These are phyloP conservation scores for Trichoderma harzianum DNA, from an alignment of 2,329 filamentous ascomycete genomes.

Conservation along the genomic window DNA sequence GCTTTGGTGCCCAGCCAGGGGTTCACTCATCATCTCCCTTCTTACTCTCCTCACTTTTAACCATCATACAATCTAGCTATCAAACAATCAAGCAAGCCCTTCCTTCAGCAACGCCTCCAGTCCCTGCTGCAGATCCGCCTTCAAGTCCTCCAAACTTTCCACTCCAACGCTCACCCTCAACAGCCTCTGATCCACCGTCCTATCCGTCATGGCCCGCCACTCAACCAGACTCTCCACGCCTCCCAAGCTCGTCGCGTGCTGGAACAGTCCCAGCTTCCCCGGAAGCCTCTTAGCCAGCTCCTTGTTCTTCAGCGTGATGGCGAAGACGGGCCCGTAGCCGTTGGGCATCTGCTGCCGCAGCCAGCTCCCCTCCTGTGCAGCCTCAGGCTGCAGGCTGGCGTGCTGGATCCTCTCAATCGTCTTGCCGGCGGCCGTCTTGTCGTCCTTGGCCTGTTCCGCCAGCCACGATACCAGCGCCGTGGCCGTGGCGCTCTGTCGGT, in stretches of 20 bases:
- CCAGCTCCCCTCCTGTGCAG: conserved; percentile 62
- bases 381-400: conserved; percentile 71
- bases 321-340: conserved; percentile 87
- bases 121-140: conserved; percentile 66
- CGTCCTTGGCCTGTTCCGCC: conserved; percentile 42
- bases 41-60: background rate
- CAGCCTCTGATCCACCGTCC: conserved; percentile 65
- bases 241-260: conserved; percentile 90
- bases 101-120: conserved; percentile 51
- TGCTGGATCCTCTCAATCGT: conserved; percentile 65
- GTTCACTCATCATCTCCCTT: background rate
- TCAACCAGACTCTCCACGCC: conserved; percentile 95
- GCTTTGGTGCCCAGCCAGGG: background rate
- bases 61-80: background rate
- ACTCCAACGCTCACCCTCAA: conserved; percentile 82
- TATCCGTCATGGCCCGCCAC: conserved; percentile 89
- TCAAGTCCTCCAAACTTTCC: conserved; percentile 82
- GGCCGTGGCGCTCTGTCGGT: conserved; percentile 71
- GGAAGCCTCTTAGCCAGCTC: conserved; percentile 66
- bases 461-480: conserved; percentile 71
- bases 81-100: background rate
- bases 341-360: conserved; percentile 83
- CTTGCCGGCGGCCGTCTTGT: conserved; percentile 43
- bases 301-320: conserved; percentile 61
- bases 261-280: conserved; percentile 76